These are phyloP conservation scores for Macroventuria anomochaeta DNA, from an alignment of 2,329 filamentous ascomycete species.

Conservation along the genomic window DNA sequence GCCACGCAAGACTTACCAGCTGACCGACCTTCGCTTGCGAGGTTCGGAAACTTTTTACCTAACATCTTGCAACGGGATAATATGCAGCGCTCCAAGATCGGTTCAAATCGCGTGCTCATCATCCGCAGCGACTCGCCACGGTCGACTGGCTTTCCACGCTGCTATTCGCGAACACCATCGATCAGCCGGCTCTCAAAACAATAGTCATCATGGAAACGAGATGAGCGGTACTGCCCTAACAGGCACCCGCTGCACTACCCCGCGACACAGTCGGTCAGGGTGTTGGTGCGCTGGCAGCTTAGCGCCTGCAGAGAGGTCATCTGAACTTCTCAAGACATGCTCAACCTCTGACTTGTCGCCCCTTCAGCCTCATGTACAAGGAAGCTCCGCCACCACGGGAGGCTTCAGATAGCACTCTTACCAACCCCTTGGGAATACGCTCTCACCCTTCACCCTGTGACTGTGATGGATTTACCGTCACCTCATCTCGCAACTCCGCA, in stretches of 20 bases:
- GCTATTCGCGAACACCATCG: constrained; percentile 26
- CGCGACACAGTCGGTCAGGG: constrained; percentile 43
- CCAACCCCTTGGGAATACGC: constrained; percentile 46
- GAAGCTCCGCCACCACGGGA: constrained; percentile 43
- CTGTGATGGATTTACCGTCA: constrained; percentile 32
- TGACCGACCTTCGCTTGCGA: constrained; percentile 17
- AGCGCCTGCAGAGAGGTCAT: constrained; percentile 47
- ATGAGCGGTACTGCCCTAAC: constrained; percentile 35
- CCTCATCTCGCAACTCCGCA: constrained; percentile 30
- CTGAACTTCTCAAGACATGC: constrained; percentile 34
- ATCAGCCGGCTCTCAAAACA: constrained; percentile 43
- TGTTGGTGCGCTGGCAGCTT: constrained; percentile 49
- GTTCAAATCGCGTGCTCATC: neutral
- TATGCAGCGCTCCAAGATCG: neutral
- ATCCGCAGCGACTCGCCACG: constrained; percentile 4
- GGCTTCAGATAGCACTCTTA: constrained; percentile 41
- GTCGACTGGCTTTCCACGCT: constrained; percentile 19
- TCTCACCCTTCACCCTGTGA: constrained; percentile 37
- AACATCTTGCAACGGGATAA: neutral
- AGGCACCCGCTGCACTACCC: constrained; percentile 46
- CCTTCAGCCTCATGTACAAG: constrained; percentile 47
- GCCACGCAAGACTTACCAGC: constrained; percentile 29
- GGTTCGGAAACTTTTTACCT: neutral
- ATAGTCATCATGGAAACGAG: constrained; percentile 26
- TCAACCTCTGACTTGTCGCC: constrained; percentile 34